A percentile compares a stretch with the other conserved stretches of the same genome.
Conservation (phyloP, 1,284 basidiomycete species). For the Athelia psychrophila region DNA sequence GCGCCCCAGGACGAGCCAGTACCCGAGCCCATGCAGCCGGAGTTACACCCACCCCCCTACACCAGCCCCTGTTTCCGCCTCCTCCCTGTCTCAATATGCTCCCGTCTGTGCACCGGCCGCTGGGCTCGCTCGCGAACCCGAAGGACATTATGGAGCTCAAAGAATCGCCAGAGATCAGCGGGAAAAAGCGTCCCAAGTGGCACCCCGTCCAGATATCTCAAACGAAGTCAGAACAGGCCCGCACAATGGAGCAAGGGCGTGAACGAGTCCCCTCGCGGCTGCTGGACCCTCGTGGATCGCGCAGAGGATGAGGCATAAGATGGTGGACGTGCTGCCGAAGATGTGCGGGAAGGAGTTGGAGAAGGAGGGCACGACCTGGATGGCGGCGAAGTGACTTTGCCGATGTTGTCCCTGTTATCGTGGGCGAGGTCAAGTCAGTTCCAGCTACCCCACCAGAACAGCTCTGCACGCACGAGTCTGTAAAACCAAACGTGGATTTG, state of each 20-base stretch:
- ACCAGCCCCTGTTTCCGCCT: constrained; percentile 18
- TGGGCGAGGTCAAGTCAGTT: not conserved
- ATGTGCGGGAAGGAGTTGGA: constrained; percentile 99
- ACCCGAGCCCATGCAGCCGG: constrained; percentile 18
- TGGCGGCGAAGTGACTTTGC: constrained; percentile 98
- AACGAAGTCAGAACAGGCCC: constrained; percentile 98
- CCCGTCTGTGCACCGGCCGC: constrained; percentile 76
- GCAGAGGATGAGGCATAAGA: constrained; percentile 95
- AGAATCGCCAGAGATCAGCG: too few relatives aligned
- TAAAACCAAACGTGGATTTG: constrained; percentile 96
- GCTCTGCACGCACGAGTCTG: constrained; percentile 85
- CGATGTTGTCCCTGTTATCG: constrained; percentile 85
- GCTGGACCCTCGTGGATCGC: constrained; percentile 97
- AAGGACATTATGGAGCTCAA: constrained; percentile 61
- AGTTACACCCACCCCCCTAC: constrained; percentile 20
- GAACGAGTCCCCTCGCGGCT: too few relatives aligned
- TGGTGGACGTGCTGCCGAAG: constrained; percentile 81
- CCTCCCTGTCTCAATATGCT: constrained; percentile 46
- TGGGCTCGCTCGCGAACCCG: constrained; percentile 37
- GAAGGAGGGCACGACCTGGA: constrained; percentile 97
- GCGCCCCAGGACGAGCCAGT: constrained; percentile 54
- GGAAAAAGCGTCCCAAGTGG: too few relatives aligned
- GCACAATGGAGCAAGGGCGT: too few relatives aligned
- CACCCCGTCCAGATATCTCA: constrained; percentile 89
- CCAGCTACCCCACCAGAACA: too few relatives aligned